phyloP scores from a whole-genome alignment of 208 protist genomes.

The Crithidia brevicula region DNA sequence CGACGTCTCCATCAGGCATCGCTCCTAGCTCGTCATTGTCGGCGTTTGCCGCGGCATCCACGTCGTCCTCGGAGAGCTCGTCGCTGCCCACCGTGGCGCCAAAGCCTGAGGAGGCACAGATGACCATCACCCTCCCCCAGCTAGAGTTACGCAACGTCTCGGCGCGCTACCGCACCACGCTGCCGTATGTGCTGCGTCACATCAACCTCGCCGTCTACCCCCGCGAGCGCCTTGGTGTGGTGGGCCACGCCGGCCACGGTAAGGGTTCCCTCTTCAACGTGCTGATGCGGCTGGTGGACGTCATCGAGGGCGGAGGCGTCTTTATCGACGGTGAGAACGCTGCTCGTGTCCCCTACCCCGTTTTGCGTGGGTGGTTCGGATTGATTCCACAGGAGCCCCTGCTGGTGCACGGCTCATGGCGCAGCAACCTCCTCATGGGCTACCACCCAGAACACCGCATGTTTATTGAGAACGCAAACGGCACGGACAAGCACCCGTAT shows the following conservation, averaged over 20 bases:
- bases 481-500: conserved; percentile 8
- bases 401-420: conserved; percentile 93
- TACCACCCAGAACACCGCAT: conserved; percentile 35
- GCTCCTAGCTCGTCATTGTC: conserved; percentile 9
- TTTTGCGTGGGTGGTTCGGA: conserved; percentile 91
- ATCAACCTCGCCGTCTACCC: conserved; percentile 55
- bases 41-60: conserved; percentile 9
- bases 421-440: conserved; percentile 90
- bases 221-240: conserved; percentile 55
- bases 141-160: conserved; percentile 68
- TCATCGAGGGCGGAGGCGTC: conserved; percentile 70
- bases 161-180: conserved; percentile 53
- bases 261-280: conserved; percentile 73
- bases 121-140: conserved; percentile 29
- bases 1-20: not conserved
- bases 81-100: not conserved
- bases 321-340: conserved; percentile 94
- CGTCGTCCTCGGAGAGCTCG: conserved; percentile 8
- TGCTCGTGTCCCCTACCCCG: conserved; percentile 76
- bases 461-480: conserved; percentile 19
- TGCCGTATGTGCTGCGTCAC: conserved; percentile 54
- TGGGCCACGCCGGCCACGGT: conserved; percentile 68
- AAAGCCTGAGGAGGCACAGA: not conserved
- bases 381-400: conserved; percentile 98
- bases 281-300: conserved; percentile 77